Evolutionary conservation across 2,329 filamentous ascomycete species (phyloP).

Genomic region (Cadophora gregata): DNA sequence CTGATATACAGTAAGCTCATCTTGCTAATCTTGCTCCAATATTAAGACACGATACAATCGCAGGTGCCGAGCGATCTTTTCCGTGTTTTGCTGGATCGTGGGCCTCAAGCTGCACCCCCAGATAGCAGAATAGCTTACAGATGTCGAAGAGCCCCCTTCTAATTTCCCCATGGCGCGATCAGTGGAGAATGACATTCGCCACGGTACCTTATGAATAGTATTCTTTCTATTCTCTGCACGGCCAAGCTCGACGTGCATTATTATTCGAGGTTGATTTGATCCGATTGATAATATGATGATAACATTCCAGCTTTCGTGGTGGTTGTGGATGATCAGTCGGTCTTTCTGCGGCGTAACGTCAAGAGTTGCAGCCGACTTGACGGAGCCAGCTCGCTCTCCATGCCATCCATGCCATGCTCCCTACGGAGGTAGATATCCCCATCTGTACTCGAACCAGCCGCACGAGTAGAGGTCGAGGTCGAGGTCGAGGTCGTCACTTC

Average conservation of each 20-base stretch:
- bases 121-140: too few species aligned
- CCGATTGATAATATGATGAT: background rate
- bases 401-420: background rate
- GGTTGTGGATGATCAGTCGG: slow-evolving; percentile 11
- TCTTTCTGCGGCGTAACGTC: slow-evolving; percentile 9
- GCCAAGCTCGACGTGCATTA: background rate
- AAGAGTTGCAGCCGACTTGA: slow-evolving; percentile 6
- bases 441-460: background rate
- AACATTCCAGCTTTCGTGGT: background rate
- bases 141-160: background rate
- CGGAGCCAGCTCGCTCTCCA: background rate
- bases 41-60: slow-evolving; percentile 10
- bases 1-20: slow-evolving; percentile 18
- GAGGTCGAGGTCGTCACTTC: background rate
- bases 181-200: background rate
- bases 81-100: background rate
- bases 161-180: slow-evolving; percentile 6
- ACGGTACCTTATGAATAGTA: too few species aligned
- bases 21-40: slow-evolving; percentile 9
- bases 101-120: background rate
- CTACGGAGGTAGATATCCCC: too few species aligned
- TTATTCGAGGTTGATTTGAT: background rate
- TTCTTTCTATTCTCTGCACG: background rate
- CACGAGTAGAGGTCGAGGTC: slow-evolving; percentile 9
- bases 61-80: slow-evolving; percentile 13